These are phyloP conservation scores for Gamsiella multidivaricata DNA, from an alignment of 192 early-diverging fungal genomes.

Conservation along the genomic window DNA sequence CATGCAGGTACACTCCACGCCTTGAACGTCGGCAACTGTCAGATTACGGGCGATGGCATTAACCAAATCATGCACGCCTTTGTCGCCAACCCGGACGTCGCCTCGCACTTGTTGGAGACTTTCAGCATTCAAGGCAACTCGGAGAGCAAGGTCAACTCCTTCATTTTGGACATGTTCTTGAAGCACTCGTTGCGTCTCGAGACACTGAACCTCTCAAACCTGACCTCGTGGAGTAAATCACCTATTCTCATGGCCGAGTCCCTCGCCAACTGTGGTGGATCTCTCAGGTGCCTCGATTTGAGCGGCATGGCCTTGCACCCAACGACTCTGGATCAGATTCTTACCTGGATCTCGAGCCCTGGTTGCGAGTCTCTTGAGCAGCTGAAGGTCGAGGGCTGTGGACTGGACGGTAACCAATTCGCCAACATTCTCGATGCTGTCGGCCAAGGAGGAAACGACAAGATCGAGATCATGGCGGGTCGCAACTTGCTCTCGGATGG, in stretches of 20 bases:
- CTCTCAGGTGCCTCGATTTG: constrained; percentile 25
- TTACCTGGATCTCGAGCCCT: constrained; percentile 40
- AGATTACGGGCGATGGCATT: constrained; percentile 51
- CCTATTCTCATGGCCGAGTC: constrained; percentile 52
- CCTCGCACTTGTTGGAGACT: constrained; percentile 35
- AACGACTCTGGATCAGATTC: constrained; percentile 37
- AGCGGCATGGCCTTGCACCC: constrained; percentile 51
- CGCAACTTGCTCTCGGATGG: constrained; percentile 57
- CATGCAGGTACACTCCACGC: constrained; percentile 41
- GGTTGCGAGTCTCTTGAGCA: constrained; percentile 37
- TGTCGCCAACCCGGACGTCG: constrained; percentile 50
- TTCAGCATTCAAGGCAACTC: constrained; percentile 39
- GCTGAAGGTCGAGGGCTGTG: constrained; percentile 54
- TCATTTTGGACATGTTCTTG: constrained; percentile 51
- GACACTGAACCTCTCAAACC: constrained; percentile 18
- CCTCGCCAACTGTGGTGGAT: constrained; percentile 38
- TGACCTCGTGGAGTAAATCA: constrained; percentile 53
- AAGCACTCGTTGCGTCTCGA: constrained; percentile 53
- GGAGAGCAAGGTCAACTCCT: constrained; percentile 52
- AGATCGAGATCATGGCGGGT: constrained; percentile 52
- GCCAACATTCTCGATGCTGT: constrained; percentile 54
- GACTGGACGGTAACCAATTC: constrained; percentile 56
- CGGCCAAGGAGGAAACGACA: constrained; percentile 42
- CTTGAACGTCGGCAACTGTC: constrained; percentile 39
- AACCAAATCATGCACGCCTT: constrained; percentile 54